Conservation (phyloP, 768 basidiomycete species). For the Termitomyces sp. region DNA sequence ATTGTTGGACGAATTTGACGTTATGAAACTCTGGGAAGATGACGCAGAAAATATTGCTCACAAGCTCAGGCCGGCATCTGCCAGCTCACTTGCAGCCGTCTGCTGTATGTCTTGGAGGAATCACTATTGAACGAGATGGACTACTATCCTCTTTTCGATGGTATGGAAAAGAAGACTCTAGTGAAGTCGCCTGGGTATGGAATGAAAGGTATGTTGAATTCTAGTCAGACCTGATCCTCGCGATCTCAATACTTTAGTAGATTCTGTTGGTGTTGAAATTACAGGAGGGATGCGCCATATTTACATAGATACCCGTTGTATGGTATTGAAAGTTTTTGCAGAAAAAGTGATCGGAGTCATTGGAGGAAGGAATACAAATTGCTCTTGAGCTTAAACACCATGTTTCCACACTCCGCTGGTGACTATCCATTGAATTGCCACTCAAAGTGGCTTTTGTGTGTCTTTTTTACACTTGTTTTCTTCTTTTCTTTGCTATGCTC, state of each 20-base stretch:
- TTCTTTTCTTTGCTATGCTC: neutral
- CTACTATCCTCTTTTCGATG: slow-evolving; percentile 41
- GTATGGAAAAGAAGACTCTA: slow-evolving; percentile 34
- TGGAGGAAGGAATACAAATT: too few relatives aligned
- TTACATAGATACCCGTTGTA: neutral
- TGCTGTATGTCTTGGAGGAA: slow-evolving; percentile 24
- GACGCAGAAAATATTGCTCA: slow-evolving; percentile 30
- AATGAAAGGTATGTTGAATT: slow-evolving; percentile 37
- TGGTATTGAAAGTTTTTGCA: neutral
- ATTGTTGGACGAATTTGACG: slow-evolving; percentile 32
- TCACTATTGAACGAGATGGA: slow-evolving; percentile 25
- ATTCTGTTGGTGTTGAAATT: slow-evolving; percentile 33
- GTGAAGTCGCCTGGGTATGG: slow-evolving; percentile 35
- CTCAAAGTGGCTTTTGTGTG: slow-evolving; percentile 3
- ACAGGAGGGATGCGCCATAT: neutral
- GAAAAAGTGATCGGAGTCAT: neutral
- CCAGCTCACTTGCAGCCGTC: slow-evolving; percentile 22
- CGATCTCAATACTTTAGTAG: slow-evolving; percentile 14
- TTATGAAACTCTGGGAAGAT: slow-evolving; percentile 29
- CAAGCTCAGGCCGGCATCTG: slow-evolving; percentile 18
- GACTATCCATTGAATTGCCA: neutral
- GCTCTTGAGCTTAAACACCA: neutral
- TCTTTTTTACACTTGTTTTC: slow-evolving; percentile 2
- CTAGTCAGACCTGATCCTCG: neutral
- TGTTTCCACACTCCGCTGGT: neutral